Evolutionary conservation across 2,329 filamentous ascomycete genomes (phyloP).

Genomic region (Pleomassaria siparia): DNA sequence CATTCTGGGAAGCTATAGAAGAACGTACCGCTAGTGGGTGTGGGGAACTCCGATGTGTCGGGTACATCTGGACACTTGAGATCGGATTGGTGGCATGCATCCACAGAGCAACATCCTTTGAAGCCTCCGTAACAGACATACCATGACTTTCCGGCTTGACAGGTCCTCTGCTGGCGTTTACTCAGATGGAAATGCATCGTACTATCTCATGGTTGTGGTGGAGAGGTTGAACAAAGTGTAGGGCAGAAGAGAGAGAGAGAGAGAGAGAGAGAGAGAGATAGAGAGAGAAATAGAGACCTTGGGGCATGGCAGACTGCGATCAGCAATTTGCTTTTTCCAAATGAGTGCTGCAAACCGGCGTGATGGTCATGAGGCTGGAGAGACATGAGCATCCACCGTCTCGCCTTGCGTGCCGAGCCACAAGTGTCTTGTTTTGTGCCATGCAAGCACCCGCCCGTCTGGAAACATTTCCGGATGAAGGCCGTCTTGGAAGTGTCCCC

Average conservation of each 20-base stretch:
- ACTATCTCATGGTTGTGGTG: not conserved
- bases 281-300: not conserved
- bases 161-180: constrained; percentile 8
- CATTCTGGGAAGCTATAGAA: not conserved
- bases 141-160: not conserved
- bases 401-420: constrained; percentile 10
- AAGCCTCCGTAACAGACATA: constrained; percentile 24
- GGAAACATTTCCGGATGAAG: too few relatives aligned
- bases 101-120: constrained; percentile 27
- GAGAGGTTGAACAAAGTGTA: too few relatives aligned
- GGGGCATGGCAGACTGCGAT: not conserved
- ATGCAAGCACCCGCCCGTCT: not conserved
- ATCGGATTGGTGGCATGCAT: constrained; percentile 20
- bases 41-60: constrained; percentile 19
- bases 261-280: not conserved
- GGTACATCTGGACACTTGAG: constrained; percentile 25
- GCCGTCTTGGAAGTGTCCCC: too few relatives aligned
- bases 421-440: not conserved
- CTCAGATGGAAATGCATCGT: constrained; percentile 15
- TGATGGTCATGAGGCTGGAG: constrained; percentile 9
- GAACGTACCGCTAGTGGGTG: constrained; percentile 19
- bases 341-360: not conserved
- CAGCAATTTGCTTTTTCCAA: not conserved
- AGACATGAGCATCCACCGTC: constrained; percentile 2
- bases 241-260: not conserved